Conservation (phyloP, 805 yeast species). For the Hanseniaspora taiwanica region DNA sequence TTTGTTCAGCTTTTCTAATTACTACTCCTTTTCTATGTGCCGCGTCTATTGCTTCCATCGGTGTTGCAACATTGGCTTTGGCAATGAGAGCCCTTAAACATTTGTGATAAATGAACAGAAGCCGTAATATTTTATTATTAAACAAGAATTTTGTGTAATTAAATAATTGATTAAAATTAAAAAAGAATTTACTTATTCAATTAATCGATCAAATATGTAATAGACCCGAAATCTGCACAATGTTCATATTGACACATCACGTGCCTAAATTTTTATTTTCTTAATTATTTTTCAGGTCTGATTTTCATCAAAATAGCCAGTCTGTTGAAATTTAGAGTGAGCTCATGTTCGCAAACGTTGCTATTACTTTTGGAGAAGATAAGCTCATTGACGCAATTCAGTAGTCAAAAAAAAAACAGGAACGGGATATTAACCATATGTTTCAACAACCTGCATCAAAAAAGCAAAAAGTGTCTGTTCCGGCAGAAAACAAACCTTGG, state of each 20-base stretch:
- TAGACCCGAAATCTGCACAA: no score
- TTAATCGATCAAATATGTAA: no score
- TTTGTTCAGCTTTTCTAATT: background rate
- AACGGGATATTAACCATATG: background rate
- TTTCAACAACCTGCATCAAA: background rate
- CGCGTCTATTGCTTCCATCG: background rate
- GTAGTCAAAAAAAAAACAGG: background rate
- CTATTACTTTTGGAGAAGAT: no score
- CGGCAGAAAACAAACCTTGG: constrained; percentile 53
- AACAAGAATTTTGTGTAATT: background rate
- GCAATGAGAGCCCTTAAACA: background rate
- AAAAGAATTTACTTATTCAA: no score
- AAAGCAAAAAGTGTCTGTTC: constrained; percentile 16
- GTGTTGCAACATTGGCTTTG: background rate
- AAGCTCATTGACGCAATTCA: no score
- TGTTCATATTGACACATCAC: no score
- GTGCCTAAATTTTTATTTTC: no score
- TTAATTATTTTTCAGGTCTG: background rate
- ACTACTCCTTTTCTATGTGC: background rate
- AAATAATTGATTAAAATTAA: no score
- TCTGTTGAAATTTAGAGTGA: no score
- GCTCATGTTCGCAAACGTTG: no score
- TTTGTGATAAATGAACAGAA: no score
- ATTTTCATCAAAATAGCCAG: background rate
- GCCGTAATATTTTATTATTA: no score